Conservation (phyloP, 2,329 filamentous ascomycete species). For the Karstenula rhodostoma region DNA sequence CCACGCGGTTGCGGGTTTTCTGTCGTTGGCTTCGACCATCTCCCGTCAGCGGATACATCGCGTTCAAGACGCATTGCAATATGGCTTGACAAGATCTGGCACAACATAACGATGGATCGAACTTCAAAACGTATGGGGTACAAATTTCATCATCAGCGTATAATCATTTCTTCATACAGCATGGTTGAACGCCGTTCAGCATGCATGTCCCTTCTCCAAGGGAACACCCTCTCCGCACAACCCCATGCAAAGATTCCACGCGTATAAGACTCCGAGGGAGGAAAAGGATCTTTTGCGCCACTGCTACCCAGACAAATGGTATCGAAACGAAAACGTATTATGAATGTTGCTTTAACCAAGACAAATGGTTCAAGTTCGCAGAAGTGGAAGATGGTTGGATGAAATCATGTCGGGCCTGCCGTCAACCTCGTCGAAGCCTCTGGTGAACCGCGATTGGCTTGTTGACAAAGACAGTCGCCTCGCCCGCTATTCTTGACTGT, state of each 20-base stretch:
- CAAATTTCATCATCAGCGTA: background rate
- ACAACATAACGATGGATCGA: background rate
- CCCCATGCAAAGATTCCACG: background rate
- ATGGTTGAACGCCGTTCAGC: background rate
- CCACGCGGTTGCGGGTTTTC: background rate
- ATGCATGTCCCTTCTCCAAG: background rate
- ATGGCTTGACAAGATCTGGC: background rate
- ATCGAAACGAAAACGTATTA: conserved; percentile 3
- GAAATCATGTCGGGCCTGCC: conserved; percentile 1
- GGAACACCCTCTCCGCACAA: background rate
- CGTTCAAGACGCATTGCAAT: background rate
- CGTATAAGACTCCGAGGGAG: background rate
- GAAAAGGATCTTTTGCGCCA: background rate
- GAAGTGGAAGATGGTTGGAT: background rate
- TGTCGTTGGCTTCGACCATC: background rate
- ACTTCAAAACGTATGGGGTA: background rate
- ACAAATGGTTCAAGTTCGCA: background rate
- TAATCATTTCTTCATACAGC: background rate
- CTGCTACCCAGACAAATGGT: background rate
- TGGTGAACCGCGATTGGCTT: conserved; percentile 49
- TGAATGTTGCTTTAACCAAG: background rate
- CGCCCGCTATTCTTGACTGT: conserved; percentile 49
- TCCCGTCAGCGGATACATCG: background rate
- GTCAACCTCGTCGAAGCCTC: conserved; percentile 39
- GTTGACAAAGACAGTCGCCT: conserved; percentile 49